Conservation (phyloP, 345 rosid genomes). For the Rhodomyrtus tomentosa region DNA sequence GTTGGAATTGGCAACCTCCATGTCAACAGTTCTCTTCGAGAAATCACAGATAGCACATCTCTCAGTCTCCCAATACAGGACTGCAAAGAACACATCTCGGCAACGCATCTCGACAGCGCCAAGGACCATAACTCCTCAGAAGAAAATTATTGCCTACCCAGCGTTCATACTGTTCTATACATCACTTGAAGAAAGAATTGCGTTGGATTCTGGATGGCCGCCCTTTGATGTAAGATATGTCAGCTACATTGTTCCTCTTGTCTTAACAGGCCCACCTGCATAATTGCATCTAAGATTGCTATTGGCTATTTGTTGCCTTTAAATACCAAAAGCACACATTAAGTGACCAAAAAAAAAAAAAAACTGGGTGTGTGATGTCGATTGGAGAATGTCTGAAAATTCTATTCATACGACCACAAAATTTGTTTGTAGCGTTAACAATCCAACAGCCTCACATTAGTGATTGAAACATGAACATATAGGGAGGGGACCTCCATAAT, state of each 20-base stretch:
- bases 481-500: not conserved
- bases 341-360: not conserved
- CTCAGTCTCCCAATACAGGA: not conserved
- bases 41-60: not conserved
- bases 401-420: not conserved
- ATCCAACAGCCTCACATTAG: not conserved
- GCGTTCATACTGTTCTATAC: not conserved
- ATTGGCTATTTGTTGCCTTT: not conserved
- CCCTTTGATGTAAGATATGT: not conserved
- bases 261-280: not conserved
- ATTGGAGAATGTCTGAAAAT: not conserved
- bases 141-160: not conserved
- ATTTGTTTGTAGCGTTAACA: not conserved
- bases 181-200: not conserved
- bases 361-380: not conserved
- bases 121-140: not conserved
- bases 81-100: not conserved
- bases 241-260: not conserved
- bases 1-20: not conserved
- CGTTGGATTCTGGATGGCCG: not conserved
- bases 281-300: not conserved
- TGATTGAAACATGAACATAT: not conserved
- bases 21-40: not conserved
- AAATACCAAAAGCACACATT: not conserved
- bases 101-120: not conserved